phyloP scores from a whole-genome alignment of 495 filamentous ascomycete genomes.

The Lasiosphaeriaceae sp. region DNA sequence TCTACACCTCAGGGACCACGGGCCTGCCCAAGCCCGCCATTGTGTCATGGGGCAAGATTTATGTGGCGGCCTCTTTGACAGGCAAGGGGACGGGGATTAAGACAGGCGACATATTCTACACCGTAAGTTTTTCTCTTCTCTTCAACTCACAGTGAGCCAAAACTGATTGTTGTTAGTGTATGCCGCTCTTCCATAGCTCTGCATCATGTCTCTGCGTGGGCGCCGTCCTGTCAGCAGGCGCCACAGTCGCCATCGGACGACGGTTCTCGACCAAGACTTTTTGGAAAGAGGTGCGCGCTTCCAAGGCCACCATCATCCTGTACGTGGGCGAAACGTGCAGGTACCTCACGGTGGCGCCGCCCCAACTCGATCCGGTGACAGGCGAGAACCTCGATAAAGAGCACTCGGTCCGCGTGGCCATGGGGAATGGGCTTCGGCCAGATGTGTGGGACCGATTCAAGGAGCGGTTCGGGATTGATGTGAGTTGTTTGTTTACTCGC shows the following conservation, averaged over 20 bases:
- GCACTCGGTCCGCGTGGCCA: slow-evolving; percentile 70
- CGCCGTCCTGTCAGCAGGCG: slow-evolving; percentile 51
- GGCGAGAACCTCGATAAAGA: slow-evolving; percentile 72
- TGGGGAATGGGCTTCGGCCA: slow-evolving; percentile 86
- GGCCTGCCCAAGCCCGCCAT: slow-evolving; percentile 89
- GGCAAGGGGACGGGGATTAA: slow-evolving; percentile 52
- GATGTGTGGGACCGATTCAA: slow-evolving; percentile 90
- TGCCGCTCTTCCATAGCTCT: slow-evolving; percentile 92
- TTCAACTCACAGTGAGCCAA: not conserved
- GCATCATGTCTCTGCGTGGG: slow-evolving; percentile 67
- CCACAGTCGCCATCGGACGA: slow-evolving; percentile 68
- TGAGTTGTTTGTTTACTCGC: slow-evolving; percentile 2
- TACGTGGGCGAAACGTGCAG: slow-evolving; percentile 95
- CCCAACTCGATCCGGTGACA: slow-evolving; percentile 59
- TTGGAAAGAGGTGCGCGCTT: slow-evolving; percentile 70
- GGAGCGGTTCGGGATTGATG: slow-evolving; percentile 74
- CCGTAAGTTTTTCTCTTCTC: slow-evolving; percentile 42
- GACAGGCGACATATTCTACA: slow-evolving; percentile 69
- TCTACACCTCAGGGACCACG: slow-evolving; percentile 86
- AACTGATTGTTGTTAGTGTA: no score
- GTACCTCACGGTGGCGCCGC: slow-evolving; percentile 74
- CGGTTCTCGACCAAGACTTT: slow-evolving; percentile 80
- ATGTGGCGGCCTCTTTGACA: slow-evolving; percentile 50
- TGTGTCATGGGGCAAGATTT: slow-evolving; percentile 69
- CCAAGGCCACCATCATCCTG: slow-evolving; percentile 76